A percentile compares a stretch with the other conserved stretches of the same genome.
phyloP scores from a whole-genome alignment of 306 rosid species.

The Sophora flavescens region DNA sequence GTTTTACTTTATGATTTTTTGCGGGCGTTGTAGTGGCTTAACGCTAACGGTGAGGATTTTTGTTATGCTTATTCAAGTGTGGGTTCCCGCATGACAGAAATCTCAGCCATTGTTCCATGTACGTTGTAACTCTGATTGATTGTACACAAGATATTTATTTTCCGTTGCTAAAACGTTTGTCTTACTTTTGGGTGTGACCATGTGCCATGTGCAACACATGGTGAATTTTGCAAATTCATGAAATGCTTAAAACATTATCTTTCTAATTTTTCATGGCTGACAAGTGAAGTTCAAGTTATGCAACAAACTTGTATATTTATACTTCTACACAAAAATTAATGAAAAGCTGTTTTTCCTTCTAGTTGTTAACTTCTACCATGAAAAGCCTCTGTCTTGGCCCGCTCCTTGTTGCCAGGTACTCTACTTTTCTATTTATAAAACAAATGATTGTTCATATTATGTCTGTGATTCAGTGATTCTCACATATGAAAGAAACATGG shows the following conservation, averaged over 20 bases:
- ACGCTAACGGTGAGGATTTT: no score
- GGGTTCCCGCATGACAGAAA: no score
- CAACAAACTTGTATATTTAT: no score
- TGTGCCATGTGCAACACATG: neutral
- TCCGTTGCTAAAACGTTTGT: neutral
- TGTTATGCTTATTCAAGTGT: no score
- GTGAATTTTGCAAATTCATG: neutral
- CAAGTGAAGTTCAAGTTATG: neutral
- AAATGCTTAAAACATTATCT: constrained; percentile 15
- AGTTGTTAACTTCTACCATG: constrained; percentile 38
- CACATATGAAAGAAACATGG: constrained; percentile 29
- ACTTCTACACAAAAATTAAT: neutral
- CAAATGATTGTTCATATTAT: constrained; percentile 27
- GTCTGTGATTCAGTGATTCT: constrained; percentile 13
- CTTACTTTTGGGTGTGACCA: neutral
- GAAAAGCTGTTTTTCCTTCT: constrained; percentile 6
- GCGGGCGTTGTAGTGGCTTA: no score
- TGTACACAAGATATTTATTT: neutral
- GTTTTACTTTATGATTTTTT: no score
- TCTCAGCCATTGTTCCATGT: no score
- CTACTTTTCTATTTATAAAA: neutral
- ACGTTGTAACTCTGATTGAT: no score
- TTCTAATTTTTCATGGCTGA: constrained; percentile 33
- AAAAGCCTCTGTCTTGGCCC: constrained; percentile 39
- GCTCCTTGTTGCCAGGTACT: constrained; percentile 46